Evolutionary conservation across 768 basidiomycete species (phyloP).

Genomic region (Boletus speciosus): DNA sequence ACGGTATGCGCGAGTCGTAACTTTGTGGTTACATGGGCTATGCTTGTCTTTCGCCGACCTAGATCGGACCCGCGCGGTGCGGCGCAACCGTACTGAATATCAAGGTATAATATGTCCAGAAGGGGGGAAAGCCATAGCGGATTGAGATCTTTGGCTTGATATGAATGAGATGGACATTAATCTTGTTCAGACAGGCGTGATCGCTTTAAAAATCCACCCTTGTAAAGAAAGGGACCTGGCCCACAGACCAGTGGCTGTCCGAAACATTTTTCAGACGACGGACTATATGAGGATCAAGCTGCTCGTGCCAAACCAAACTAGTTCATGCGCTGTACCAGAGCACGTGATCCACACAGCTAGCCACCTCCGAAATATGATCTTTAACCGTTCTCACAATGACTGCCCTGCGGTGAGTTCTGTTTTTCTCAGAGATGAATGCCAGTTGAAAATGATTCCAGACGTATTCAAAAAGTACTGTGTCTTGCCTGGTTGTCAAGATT

Average conservation of each 20-base stretch:
- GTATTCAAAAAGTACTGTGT: constrained; percentile 66
- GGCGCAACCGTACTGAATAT: background rate
- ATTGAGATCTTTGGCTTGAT: background rate
- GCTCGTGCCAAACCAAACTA: no score
- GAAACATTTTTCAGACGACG: background rate
- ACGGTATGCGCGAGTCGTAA: background rate
- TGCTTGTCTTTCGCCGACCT: no score
- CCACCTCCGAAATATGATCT: background rate
- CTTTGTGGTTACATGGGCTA: no score
- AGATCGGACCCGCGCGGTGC: background rate
- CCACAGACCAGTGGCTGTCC: background rate
- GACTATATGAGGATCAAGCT: background rate
- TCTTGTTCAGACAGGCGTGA: background rate
- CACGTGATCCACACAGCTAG: constrained; percentile 15
- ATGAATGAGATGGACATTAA: background rate
- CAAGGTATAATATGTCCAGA: background rate
- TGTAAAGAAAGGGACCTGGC: background rate
- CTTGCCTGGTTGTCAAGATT: constrained; percentile 1
- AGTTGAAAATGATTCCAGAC: constrained; percentile 41
- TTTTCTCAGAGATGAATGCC: background rate
- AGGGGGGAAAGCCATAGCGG: background rate
- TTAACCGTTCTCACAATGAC: constrained; percentile 30
- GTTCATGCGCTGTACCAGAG: background rate
- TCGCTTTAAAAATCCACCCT: background rate
- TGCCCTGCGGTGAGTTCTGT: constrained; percentile 34